Base-by-base conservation (phyloP, 352 stramenopile genomes). In the Peronospora destructor region DNA sequence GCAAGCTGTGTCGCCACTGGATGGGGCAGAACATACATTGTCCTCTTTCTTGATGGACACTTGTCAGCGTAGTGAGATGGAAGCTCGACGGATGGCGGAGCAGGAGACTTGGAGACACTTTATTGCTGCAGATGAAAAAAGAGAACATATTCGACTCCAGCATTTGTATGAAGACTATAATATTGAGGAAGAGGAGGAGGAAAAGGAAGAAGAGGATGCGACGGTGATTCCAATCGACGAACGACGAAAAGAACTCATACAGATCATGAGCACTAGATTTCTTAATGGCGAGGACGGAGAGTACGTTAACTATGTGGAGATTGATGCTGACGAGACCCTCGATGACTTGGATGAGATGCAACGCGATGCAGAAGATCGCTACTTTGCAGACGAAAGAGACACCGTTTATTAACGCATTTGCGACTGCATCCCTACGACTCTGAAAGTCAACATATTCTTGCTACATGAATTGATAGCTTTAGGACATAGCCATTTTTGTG, bases 351-450 rank as follows among this genome's bases (percentile, higher is more conserved):
- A 71, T 4, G 61, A 77, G 55, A 78, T 87, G 42, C 62, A 89
- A 49, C 83, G 73, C 36, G 83, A 93, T 61, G 78, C 78, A 6
- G 72, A 93, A 64, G 80, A 93, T 23, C 60, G 61, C 21, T 93
- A 91, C 42, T 93, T 93, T 56, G 52, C 53, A 4, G 64, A 68
- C 17, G 61, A 64, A 28, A 16, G 9, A 23, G 40, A 40, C 45
- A 16, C 9, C 12, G 23, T 19, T 12, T 16, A 35, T 43, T 42
- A 6, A 32, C 28, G 28, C 28, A 32, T 32, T 32, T 32, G 7
- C 8, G 1, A 12, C 8, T 11, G 28, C 28, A 4, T 32, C 5
- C 26, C 28, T 32, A 32, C 10, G 28, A 32, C 4, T 26, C 4
- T 26, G 4, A 0, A 4, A 6, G 23, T 4, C 23, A 26, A 26